A percentile compares a stretch with the other conserved stretches of the same genome.
These are phyloP conservation scores for Xylaria grammica DNA, from an alignment of 495 filamentous ascomycete species.

Conservation along the genomic window DNA sequence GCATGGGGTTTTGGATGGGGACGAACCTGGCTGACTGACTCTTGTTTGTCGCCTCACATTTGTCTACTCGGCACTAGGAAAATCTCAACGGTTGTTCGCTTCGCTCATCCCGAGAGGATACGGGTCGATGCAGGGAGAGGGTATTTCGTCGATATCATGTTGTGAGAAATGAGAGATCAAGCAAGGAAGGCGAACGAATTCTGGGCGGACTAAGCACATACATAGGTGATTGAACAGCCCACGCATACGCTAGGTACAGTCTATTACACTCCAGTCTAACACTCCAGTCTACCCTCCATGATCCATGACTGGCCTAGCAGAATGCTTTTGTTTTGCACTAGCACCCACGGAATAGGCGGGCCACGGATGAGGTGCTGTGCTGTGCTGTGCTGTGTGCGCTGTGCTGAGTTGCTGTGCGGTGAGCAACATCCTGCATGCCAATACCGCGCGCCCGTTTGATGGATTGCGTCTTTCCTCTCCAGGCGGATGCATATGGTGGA, in stretches of 20 bases:
- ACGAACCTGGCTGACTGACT: background rate
- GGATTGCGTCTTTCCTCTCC: background rate
- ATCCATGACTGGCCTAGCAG: too few relatives aligned
- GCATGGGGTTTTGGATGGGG: too few relatives aligned
- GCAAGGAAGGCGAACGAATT: too few relatives aligned
- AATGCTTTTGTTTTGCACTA: too few relatives aligned
- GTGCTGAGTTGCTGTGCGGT: slow-evolving; percentile 15
- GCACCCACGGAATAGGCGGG: too few relatives aligned
- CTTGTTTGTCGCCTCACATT: slow-evolving; percentile 20
- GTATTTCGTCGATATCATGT: too few relatives aligned
- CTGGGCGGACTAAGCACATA: too few relatives aligned
- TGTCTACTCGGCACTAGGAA: background rate
- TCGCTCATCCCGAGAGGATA: background rate
- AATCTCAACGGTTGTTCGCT: background rate
- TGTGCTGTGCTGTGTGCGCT: too few relatives aligned
- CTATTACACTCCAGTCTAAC: too few relatives aligned
- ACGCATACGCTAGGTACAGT: background rate
- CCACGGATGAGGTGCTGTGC: background rate
- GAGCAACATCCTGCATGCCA: slow-evolving; percentile 18
- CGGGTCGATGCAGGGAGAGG: background rate
- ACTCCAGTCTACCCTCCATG: too few relatives aligned
- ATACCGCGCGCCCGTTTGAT: slow-evolving; percentile 3
- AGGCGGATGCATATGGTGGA: slow-evolving; percentile 2
- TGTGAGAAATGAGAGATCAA: too few relatives aligned
- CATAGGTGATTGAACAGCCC: slow-evolving; percentile 6